phyloP scores from a whole-genome alignment of 1,284 basidiomycete genomes.

The Thelephora terrestris region DNA sequence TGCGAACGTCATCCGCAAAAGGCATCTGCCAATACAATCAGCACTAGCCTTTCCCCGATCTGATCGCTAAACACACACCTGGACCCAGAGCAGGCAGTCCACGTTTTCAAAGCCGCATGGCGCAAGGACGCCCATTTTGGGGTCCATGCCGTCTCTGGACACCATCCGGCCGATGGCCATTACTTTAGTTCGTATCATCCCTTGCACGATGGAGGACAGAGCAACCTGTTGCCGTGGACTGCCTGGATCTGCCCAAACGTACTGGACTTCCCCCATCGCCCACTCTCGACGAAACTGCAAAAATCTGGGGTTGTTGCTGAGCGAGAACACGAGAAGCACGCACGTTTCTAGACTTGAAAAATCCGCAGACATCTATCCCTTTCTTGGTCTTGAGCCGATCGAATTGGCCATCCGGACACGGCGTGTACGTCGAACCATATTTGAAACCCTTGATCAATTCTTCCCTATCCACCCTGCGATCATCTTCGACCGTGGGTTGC shows the following conservation, averaged over 20 bases:
- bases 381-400: constrained; percentile 59
- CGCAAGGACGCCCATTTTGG: constrained; percentile 74
- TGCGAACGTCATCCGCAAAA: constrained; percentile 88
- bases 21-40: constrained; percentile 54
- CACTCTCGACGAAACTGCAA: constrained; percentile 70
- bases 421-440: constrained; percentile 85
- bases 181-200: constrained; percentile 41
- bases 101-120: constrained; percentile 56
- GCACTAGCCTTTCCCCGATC: not conserved
- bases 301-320: not conserved
- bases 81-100: constrained; percentile 76
- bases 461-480: constrained; percentile 59
- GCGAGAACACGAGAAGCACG: constrained; percentile 15
- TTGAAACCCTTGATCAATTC: constrained; percentile 78
- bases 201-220: constrained; percentile 79
- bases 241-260: constrained; percentile 71
- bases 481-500: not conserved
- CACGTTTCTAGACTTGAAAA: constrained; percentile 63
- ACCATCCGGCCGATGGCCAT: constrained; percentile 82
- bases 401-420: constrained; percentile 76
- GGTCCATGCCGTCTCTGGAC: constrained; percentile 59
- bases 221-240: constrained; percentile 70
- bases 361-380: constrained; percentile 84
- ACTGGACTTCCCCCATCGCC: constrained; percentile 80
- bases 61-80: constrained; percentile 34